These are phyloP conservation scores for Leccinum uliginosum DNA, from an alignment of 768 basidiomycete species.

Conservation along the genomic window DNA sequence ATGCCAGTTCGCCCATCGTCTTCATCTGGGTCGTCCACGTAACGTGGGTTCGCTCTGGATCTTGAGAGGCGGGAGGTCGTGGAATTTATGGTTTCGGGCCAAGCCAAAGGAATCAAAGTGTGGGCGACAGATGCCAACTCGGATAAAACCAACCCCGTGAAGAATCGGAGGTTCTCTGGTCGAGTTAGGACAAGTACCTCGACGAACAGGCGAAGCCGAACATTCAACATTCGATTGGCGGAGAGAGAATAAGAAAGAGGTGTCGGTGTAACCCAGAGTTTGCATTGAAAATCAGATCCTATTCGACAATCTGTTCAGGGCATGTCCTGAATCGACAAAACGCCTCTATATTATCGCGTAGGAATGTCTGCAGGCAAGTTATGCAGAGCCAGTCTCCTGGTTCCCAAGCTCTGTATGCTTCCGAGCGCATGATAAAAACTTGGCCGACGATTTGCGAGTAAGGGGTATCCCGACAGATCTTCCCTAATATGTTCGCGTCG, in stretches of 20 bases:
- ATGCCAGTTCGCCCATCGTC: background rate
- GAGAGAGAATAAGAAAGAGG: no score
- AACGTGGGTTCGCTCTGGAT: no score
- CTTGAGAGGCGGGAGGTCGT: background rate
- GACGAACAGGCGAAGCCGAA: no score
- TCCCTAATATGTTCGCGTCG: background rate
- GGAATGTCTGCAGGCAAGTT: constrained; percentile 6
- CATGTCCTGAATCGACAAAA: background rate
- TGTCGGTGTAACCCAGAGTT: background rate
- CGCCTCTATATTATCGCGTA: constrained; percentile 8
- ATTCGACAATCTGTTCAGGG: background rate
- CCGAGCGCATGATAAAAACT: constrained; percentile 3
- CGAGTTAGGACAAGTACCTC: no score
- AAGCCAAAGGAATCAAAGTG: background rate
- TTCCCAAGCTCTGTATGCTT: constrained; percentile 5
- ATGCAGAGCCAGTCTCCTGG: constrained; percentile 12
- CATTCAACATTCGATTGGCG: background rate
- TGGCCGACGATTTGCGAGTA: constrained; percentile 6
- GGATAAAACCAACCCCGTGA: no score
- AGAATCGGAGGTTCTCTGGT: no score
- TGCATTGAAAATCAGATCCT: background rate
- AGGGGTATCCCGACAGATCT: constrained; percentile 5
- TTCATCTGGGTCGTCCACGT: no score
- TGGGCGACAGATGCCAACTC: no score
- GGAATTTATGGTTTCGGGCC: background rate